Conservation (phyloP, 2,329 filamentous ascomycete genomes). For the Penicillium janthinellum region DNA sequence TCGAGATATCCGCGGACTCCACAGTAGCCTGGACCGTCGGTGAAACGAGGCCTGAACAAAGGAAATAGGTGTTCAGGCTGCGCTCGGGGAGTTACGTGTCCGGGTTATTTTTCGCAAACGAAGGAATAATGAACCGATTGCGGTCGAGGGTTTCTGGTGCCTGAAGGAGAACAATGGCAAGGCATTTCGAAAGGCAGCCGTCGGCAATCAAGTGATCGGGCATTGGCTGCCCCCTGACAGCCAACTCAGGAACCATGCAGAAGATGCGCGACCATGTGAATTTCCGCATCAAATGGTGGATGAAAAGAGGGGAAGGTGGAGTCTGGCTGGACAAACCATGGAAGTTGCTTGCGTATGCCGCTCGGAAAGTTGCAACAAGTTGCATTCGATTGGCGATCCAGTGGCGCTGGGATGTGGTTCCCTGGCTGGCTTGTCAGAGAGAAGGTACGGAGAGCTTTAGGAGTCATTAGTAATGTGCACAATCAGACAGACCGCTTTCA, state of each 20-base stretch:
- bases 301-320: background rate
- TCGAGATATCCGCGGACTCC: conserved; percentile 9
- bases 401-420: background rate
- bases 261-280: background rate
- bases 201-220: background rate
- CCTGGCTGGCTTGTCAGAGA: background rate
- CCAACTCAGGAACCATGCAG: background rate
- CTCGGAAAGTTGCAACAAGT: background rate
- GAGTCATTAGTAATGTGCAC: background rate
- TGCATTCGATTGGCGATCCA: conserved; percentile 1
- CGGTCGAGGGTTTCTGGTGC: background rate
- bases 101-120: background rate
- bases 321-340: background rate
- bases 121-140: background rate
- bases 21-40: conserved; percentile 15
- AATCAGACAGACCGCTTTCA: background rate
- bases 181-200: background rate
- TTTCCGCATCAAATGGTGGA: background rate
- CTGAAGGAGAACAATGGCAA: background rate
- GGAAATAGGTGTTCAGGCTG: background rate
- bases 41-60: background rate
- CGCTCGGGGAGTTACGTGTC: background rate
- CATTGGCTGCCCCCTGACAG: conserved; percentile 14
- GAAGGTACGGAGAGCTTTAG: background rate
- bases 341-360: background rate